Evolutionary conservation across 768 basidiomycete species (phyloP).

Genomic region (Melanogaster broomeanus): DNA sequence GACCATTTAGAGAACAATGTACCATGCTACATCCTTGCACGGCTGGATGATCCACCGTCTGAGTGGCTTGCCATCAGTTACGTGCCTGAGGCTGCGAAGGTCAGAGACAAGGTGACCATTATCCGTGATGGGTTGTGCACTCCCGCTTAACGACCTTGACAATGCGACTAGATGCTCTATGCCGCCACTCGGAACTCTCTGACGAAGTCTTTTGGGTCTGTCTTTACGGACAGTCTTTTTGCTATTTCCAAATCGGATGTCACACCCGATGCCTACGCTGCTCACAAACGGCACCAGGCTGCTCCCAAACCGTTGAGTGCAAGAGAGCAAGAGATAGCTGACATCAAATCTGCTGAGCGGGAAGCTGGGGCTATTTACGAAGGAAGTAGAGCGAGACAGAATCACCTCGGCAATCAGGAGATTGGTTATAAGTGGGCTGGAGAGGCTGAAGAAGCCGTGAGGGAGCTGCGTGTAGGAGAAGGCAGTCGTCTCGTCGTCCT

Average conservation of each 20-base stretch:
- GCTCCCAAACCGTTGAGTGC: conserved; percentile 84
- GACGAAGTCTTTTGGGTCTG: conserved; percentile 71
- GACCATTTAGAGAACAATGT: conserved; percentile 55
- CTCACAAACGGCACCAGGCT: conserved; percentile 67
- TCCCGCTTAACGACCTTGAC: not conserved
- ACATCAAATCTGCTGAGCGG: conserved; percentile 77
- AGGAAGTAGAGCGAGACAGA: conserved; percentile 56
- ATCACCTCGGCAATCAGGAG: conserved; percentile 52
- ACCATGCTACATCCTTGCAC: conserved; percentile 78
- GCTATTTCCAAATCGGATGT: conserved; percentile 73
- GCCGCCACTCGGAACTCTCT: conserved; percentile 75
- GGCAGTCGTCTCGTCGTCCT: conserved; percentile 60
- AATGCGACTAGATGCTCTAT: conserved; percentile 75
- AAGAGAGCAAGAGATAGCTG: conserved; percentile 80
- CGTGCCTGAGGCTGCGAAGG: conserved; percentile 79
- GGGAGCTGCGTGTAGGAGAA: conserved; percentile 50
- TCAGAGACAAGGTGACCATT: conserved; percentile 71
- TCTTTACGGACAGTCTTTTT: conserved; percentile 75
- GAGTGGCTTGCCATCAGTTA: conserved; percentile 80
- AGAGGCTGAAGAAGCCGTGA: conserved; percentile 65
- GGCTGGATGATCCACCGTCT: conserved; percentile 55
- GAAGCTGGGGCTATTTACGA: conserved; percentile 53
- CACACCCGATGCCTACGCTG: conserved; percentile 67
- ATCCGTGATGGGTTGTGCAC: conserved; percentile 4
- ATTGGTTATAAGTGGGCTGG: conserved; percentile 70